These are phyloP conservation scores for Fusarium goolgardi DNA, from an alignment of 2,329 filamentous ascomycete genomes.

Conservation along the genomic window DNA sequence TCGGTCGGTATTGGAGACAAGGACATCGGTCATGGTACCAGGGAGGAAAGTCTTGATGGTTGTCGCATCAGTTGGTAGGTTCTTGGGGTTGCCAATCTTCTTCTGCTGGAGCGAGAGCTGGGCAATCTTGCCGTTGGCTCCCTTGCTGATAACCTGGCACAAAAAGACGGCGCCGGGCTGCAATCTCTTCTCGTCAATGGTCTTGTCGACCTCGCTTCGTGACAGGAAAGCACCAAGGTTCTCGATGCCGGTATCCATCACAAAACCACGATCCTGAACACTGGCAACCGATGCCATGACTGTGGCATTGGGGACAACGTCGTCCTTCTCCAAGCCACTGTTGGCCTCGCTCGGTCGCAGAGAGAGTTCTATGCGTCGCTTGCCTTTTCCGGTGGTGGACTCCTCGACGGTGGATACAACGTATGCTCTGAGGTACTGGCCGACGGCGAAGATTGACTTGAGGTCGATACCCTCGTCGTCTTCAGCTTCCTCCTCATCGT, in stretches of 20 bases:
- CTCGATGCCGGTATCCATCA: slow-evolving; percentile 89
- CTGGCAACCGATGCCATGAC: slow-evolving; percentile 90
- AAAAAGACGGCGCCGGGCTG: slow-evolving; percentile 87
- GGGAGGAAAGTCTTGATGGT: slow-evolving; percentile 92
- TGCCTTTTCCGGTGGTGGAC: slow-evolving; percentile 69
- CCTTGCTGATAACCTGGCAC: slow-evolving; percentile 81
- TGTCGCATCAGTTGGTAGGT: slow-evolving; percentile 78
- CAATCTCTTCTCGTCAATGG: slow-evolving; percentile 72
- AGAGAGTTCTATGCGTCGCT: slow-evolving; percentile 87
- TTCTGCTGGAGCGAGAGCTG: slow-evolving; percentile 83
- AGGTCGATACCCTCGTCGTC: slow-evolving; percentile 75
- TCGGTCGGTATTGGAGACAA: slow-evolving; percentile 79
- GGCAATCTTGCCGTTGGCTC: slow-evolving; percentile 81
- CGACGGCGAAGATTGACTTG: slow-evolving; percentile 78
- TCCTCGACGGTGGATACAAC: slow-evolving; percentile 83
- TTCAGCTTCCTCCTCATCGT: slow-evolving; percentile 64
- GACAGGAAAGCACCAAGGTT: slow-evolving; percentile 85
- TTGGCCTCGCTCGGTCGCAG: slow-evolving; percentile 84
- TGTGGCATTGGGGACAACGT: slow-evolving; percentile 79
- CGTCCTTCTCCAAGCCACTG: slow-evolving; percentile 75
- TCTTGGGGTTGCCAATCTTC: slow-evolving; percentile 74
- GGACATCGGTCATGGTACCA: slow-evolving; percentile 87
- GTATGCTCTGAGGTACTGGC: slow-evolving; percentile 88
- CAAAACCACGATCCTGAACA: slow-evolving; percentile 93
- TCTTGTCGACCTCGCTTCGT: slow-evolving; percentile 80